Evolutionary conservation across 1,284 basidiomycete species (phyloP).

Genomic region (Boletus sp.): DNA sequence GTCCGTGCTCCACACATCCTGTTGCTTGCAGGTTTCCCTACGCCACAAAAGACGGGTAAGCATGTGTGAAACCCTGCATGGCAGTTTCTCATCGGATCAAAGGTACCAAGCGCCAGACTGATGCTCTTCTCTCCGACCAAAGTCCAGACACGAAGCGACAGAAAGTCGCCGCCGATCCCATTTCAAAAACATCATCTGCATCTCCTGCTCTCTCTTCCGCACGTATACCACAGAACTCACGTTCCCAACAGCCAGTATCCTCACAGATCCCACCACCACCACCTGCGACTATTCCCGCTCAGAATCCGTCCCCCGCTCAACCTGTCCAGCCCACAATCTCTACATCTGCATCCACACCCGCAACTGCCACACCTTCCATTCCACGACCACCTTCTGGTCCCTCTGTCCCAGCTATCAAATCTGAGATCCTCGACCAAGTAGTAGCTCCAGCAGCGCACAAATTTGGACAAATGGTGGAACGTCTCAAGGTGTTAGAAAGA

Average conservation of each 20-base stretch:
- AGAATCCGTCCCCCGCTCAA: slow-evolving; percentile 15
- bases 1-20: slow-evolving; percentile 47
- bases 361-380: slow-evolving; percentile 8
- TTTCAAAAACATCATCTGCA: slow-evolving; percentile 20
- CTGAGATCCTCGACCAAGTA: slow-evolving; percentile 20
- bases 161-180: slow-evolving; percentile 24
- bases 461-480: slow-evolving; percentile 28
- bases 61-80: background rate
- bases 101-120: slow-evolving; percentile 31
- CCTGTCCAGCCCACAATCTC: slow-evolving; percentile 6
- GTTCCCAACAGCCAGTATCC: slow-evolving; percentile 12
- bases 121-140: slow-evolving; percentile 18
- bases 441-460: slow-evolving; percentile 9
- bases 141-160: slow-evolving; percentile 34
- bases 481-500: slow-evolving; percentile 19
- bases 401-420: background rate
- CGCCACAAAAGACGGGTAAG: slow-evolving; percentile 41
- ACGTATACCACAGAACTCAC: slow-evolving; percentile 17
- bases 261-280: slow-evolving; percentile 14
- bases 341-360: slow-evolving; percentile 7
- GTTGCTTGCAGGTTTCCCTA: slow-evolving; percentile 49
- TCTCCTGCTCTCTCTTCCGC: slow-evolving; percentile 29
- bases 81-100: slow-evolving; percentile 17
- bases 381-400: slow-evolving; percentile 11
- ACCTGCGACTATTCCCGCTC: slow-evolving; percentile 4